phyloP scores from a whole-genome alignment of 495 filamentous ascomycete genomes.

The Bryoglossum gracile region DNA sequence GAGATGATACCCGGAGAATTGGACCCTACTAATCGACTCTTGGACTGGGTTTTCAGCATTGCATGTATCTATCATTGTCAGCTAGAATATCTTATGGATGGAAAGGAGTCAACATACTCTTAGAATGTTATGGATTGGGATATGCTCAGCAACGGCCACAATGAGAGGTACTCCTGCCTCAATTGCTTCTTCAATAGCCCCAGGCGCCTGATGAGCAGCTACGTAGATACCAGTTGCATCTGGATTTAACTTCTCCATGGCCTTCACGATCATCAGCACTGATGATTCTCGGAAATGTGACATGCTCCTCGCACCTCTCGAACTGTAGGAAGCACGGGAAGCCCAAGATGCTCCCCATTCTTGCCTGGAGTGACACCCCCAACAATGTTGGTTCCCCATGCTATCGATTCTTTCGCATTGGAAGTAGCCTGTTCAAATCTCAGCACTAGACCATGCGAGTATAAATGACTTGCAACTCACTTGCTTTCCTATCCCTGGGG shows the following conservation, averaged over 20 bases:
- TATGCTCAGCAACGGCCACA: conserved; percentile 86
- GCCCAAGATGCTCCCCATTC: conserved; percentile 69
- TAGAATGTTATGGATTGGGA: conserved; percentile 80
- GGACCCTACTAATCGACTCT: conserved; percentile 72
- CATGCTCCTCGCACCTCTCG: conserved; percentile 41
- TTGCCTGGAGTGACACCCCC: conserved; percentile 78
- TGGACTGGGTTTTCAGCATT: conserved; percentile 73
- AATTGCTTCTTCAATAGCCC: conserved; percentile 82
- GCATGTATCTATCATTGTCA: conserved; percentile 49
- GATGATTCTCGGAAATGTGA: neutral
- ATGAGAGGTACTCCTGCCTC: conserved; percentile 82
- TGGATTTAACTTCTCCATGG: conserved; percentile 67
- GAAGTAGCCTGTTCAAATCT: conserved; percentile 58
- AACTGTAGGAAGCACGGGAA: conserved; percentile 72
- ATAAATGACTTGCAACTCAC: conserved; percentile 21
- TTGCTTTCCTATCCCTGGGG: conserved; percentile 29
- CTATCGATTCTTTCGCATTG: conserved; percentile 74
- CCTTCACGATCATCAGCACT: conserved; percentile 35
- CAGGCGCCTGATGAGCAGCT: conserved; percentile 65
- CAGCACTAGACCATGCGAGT: neutral
- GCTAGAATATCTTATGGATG: neutral
- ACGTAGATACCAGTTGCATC: conserved; percentile 86
- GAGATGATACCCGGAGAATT: conserved; percentile 90
- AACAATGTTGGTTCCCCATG: conserved; percentile 82
- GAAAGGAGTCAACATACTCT: conserved; percentile 42